These are phyloP conservation scores for Pichia insulana DNA, from an alignment of 805 yeast species.

Conservation along the genomic window DNA sequence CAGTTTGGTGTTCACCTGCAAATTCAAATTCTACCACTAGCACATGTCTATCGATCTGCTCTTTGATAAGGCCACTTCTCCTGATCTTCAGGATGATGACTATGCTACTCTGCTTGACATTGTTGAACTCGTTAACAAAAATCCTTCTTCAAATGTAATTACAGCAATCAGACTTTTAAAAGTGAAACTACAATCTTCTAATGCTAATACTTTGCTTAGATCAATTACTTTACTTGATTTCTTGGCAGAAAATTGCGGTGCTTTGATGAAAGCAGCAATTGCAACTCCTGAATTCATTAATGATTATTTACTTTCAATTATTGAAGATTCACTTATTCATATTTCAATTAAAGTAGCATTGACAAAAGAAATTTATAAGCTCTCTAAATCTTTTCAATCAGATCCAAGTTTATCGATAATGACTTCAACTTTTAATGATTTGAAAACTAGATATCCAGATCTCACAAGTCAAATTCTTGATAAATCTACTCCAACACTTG, in stretches of 20 bases:
- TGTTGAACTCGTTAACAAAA: slow-evolving; percentile 55
- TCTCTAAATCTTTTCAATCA: slow-evolving; percentile 50
- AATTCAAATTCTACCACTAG: too few species aligned
- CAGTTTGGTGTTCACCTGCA: too few species aligned
- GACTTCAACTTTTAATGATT: slow-evolving; percentile 47
- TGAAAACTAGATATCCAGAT: slow-evolving; percentile 33
- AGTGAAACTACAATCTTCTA: slow-evolving; percentile 39
- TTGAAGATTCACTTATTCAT: slow-evolving; percentile 52
- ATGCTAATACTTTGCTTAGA: slow-evolving; percentile 60
- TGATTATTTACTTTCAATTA: slow-evolving; percentile 36
- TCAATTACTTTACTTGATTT: slow-evolving; percentile 47
- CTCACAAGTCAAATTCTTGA: slow-evolving; percentile 24
- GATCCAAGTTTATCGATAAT: slow-evolving; percentile 76
- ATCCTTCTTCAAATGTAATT: slow-evolving; percentile 48
- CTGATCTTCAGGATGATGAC: slow-evolving; percentile 54
- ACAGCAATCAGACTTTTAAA: slow-evolving; percentile 39
- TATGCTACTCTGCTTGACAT: slow-evolving; percentile 58
- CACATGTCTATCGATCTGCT: slow-evolving; percentile 11
- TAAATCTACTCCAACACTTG: slow-evolving; percentile 14
- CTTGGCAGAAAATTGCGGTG: slow-evolving; percentile 71
- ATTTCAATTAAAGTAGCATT: slow-evolving; percentile 55
- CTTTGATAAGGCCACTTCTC: slow-evolving; percentile 50
- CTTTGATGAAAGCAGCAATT: slow-evolving; percentile 53
- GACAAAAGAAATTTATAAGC: slow-evolving; percentile 58
- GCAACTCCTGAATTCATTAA: slow-evolving; percentile 48